Evolutionary conservation across 2,329 filamentous ascomycete species (phyloP).

Genomic region (Rutstroemia sp.): DNA sequence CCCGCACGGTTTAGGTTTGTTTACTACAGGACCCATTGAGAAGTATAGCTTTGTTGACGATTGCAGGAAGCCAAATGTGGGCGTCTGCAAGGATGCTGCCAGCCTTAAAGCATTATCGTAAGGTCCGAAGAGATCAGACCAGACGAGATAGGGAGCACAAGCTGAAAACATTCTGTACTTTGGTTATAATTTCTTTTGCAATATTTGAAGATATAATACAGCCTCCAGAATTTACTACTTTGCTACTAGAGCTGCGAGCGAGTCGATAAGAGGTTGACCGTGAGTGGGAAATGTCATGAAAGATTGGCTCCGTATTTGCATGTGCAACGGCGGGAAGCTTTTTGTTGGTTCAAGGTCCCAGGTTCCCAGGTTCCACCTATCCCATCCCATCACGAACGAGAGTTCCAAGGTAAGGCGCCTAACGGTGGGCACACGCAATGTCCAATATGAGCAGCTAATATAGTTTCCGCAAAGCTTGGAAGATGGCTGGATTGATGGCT

Average conservation of each 20-base stretch:
- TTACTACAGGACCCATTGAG: background rate
- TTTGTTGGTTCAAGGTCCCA: too few relatives aligned
- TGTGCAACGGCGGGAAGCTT: too few relatives aligned
- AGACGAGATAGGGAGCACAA: background rate
- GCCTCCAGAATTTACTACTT: too few relatives aligned
- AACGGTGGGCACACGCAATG: background rate
- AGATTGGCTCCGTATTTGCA: too few relatives aligned
- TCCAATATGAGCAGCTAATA: background rate
- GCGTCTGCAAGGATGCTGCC: background rate
- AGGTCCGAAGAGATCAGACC: background rate
- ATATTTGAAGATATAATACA: too few relatives aligned
- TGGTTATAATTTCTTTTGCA: too few relatives aligned
- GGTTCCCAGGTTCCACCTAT: too few relatives aligned
- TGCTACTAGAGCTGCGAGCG: too few relatives aligned
- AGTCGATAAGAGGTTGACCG: too few relatives aligned
- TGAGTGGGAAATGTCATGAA: too few relatives aligned
- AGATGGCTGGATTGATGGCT: background rate
- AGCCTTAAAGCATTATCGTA: slow-evolving; percentile 2
- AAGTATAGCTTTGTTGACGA: slow-evolving; percentile 1
- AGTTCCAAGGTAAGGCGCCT: too few relatives aligned
- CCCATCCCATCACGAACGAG: too few relatives aligned
- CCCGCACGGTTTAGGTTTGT: slow-evolving; percentile 7
- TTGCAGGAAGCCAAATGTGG: background rate
- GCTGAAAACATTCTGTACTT: background rate
- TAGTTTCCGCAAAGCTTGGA: background rate